phyloP scores from a whole-genome alignment of 768 basidiomycete genomes.

The Lepiota venenata region DNA sequence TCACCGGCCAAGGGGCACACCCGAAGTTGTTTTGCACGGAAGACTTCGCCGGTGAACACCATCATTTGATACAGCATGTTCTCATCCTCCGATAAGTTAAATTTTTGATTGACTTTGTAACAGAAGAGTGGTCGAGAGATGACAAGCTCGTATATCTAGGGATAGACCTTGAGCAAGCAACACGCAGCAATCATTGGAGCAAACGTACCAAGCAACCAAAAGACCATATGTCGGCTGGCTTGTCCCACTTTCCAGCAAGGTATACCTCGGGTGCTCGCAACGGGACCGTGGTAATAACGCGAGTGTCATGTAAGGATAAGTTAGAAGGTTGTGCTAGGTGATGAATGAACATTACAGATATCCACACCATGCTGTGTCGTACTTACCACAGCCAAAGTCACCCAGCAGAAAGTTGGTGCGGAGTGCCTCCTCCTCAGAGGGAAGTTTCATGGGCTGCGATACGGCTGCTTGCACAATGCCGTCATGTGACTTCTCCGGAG shows the following conservation, averaged over 20 bases:
- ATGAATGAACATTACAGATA: neutral
- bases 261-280: conserved; percentile 27
- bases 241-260: conserved; percentile 23
- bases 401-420: conserved; percentile 20
- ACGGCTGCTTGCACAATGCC: conserved; percentile 21
- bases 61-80: conserved; percentile 17
- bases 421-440: conserved; percentile 18
- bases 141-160: conserved; percentile 18
- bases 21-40: too few relatives aligned
- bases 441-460: conserved; percentile 24
- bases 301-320: conserved; percentile 10
- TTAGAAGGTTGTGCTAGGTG: conserved; percentile 15
- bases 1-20: too few relatives aligned
- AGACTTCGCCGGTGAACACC: conserved; percentile 15
- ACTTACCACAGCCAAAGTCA: conserved; percentile 25
- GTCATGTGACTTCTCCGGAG: conserved; percentile 19
- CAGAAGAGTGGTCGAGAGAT: conserved; percentile 13
- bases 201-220: conserved; percentile 25
- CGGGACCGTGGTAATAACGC: conserved; percentile 19
- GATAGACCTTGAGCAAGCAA: too few relatives aligned
- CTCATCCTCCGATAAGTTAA: conserved; percentile 8
- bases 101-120: conserved; percentile 8
- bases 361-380: neutral
- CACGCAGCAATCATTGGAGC: neutral
- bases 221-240: conserved; percentile 27